These are phyloP conservation scores for Ziziphus jujuba DNA, from an alignment of 306 rosid species.

Conservation along the genomic window DNA sequence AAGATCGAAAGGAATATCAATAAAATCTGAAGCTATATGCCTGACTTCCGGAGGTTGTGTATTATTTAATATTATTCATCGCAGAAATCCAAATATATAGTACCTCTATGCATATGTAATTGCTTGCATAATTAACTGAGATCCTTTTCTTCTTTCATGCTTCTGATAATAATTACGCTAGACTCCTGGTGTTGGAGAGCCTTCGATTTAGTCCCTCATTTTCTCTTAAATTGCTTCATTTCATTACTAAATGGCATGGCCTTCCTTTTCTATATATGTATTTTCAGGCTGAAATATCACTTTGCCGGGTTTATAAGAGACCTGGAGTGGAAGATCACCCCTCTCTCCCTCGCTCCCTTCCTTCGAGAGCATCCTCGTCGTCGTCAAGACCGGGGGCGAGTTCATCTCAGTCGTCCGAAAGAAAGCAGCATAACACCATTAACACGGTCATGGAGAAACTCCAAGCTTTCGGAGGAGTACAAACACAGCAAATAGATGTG, in stretches of 20 bases:
- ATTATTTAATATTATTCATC: no score
- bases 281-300: slow-evolving; percentile 81
- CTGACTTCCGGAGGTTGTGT: no score
- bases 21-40: no score
- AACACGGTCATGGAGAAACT: slow-evolving; percentile 37
- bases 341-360: slow-evolving; percentile 81
- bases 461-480: slow-evolving; percentile 38
- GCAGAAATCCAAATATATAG: neutral
- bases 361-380: slow-evolving; percentile 52
- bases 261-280: neutral
- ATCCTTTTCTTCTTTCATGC: no score
- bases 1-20: no score
- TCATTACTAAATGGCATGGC: neutral
- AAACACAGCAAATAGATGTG: slow-evolving; percentile 25
- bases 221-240: neutral
- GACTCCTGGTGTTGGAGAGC: no score
- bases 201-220: no score
- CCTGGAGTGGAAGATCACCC: slow-evolving; percentile 97
- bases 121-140: neutral
- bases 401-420: slow-evolving; percentile 5
- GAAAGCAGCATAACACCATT: slow-evolving; percentile 32
- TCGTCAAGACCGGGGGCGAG: slow-evolving; percentile 26
- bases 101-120: neutral
- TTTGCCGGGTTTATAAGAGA: slow-evolving; percentile 93
- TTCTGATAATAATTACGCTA: no score